Base-by-base conservation (phyloP, 2,329 filamentous ascomycete species). In the Alternaria angustiovoidea region DNA sequence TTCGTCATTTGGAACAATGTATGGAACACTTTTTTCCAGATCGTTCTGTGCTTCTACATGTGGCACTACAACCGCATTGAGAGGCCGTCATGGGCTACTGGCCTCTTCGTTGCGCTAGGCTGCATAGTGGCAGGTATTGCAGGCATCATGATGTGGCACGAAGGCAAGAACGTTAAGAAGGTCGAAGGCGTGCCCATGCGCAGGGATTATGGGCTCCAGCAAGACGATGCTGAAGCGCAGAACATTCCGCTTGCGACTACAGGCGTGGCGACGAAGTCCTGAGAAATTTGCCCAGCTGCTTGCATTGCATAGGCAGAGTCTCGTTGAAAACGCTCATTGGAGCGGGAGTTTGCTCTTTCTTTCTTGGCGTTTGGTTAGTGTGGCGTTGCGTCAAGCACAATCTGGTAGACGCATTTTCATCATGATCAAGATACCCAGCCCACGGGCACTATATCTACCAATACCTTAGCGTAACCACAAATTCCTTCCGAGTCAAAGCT, bases 1-100 rank as follows among this genome's bases (percentile, higher is more conserved):
- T 87, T 90, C 57, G 87, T 94, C 34, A 83, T 96, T 36, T 94
- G 90, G 89, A 84, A 89, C 68, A 93, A 93, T 79, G 85, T 93
- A 3, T 84, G 83, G 81, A 96, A 96, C 72, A 95, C 92, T 0
- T 85, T 94, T 55, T 84, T 95, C 44, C 93, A 96, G 76, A 84
- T 84, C 39, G 84, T 87, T 18, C 83, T 96, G 2, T 90, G 88
- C 8, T 89, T 86, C 3, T 91, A 93, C 79, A 96, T 96, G 93
- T 96, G 91, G 91, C 88, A 87, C 2, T 82, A 91, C 78, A 91
- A 92, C 72, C 83, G 91, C 20, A 89, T 88, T 70, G 80, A 90
- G 22, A 83, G 93, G n/a, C 92, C 93, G 0, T 86, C 86, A 22
- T 96, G 92, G 92, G 86, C 88, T 11, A 94, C 91, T 0, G 93